Percentiles rank a stretch among this genome's conserved stretches.
Conservation (phyloP, 106 monocot genomes). For the Amphibolis antarctica region DNA sequence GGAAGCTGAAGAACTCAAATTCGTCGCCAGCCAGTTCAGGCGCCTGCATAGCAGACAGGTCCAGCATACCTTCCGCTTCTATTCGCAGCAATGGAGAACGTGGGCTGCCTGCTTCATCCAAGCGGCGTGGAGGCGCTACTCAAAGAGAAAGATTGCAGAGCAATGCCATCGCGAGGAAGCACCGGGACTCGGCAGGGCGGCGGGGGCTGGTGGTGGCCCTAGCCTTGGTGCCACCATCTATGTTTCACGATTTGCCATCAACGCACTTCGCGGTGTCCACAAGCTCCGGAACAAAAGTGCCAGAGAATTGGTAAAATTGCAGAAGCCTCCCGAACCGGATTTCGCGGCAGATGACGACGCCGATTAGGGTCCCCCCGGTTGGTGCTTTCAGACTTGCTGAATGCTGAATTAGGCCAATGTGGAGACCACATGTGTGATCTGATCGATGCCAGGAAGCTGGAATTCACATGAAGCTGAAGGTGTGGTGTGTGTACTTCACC, state of each 20-base stretch:
- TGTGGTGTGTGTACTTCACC: too few relatives aligned
- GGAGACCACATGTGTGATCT: too few relatives aligned
- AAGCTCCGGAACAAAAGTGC: constrained; percentile 24
- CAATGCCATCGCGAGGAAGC: constrained; percentile 17
- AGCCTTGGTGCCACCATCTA: constrained; percentile 51
- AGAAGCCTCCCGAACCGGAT: constrained; percentile 60
- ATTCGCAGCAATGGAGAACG: constrained; percentile 78
- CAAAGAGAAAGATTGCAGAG: constrained; percentile 47
- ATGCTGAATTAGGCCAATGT: too few relatives aligned
- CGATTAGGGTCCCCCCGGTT: constrained; percentile 7
- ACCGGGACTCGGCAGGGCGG: not conserved
- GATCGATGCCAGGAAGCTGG: too few relatives aligned
- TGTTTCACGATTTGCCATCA: constrained; percentile 49
- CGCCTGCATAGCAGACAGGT: constrained; percentile 64
- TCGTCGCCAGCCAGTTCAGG: constrained; percentile 65
- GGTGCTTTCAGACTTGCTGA: not conserved
- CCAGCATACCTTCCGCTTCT: constrained; percentile 65
- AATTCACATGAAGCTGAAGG: too few relatives aligned
- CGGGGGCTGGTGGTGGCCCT: constrained; percentile 8
- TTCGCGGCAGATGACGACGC: constrained; percentile 37
- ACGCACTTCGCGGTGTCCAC: constrained; percentile 49
- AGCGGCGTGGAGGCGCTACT: constrained; percentile 56
- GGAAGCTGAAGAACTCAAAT: constrained; percentile 53
- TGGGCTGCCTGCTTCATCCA: constrained; percentile 78
- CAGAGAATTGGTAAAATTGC: constrained; percentile 26